Base-by-base conservation (phyloP, 768 basidiomycete genomes). In the Lyophyllum decastes region DNA sequence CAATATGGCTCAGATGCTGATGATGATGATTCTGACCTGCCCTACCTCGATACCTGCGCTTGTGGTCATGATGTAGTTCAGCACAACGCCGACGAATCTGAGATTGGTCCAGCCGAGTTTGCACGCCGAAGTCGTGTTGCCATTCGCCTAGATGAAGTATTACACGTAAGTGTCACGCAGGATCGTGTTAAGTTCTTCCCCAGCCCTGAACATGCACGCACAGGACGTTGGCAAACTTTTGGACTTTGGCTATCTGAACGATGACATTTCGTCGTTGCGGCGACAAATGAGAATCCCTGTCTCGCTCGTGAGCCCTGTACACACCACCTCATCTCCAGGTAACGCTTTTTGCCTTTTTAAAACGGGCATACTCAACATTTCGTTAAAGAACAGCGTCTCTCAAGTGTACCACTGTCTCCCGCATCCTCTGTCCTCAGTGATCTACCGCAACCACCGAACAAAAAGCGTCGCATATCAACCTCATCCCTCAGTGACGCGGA, bases 221-320 rank as follows among this genome's bases (percentile, higher is more conserved):
- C 67, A 96, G 92, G 91, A 92, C 69, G 81, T 79, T 30, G 86
- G 85, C 48, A 84, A 84, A 65, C 77, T 95, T 10, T 77, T 90
- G n/a, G 89, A 94, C 72, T 95, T 95, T 64, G 78, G 81, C 48
- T 92, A 92, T 69, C 75, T 75, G 12, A 87, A 94, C 70, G 84
- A 84, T 19, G 85, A 87, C 61, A 85, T 94, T 44, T 66, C 77
- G 25, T 87, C 88, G 17, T 69, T 92, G 55, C 83, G 88, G 58
- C 83, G 84, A 64, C 89, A 90, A 71, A 88, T 93, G 84, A 74
- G 72, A 53, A 69, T 82, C 34, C 79, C 82, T 0, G 76, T 78
- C 19, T 80, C 83, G 14, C 73, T 76, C 51, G 76, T 81, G 25
- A 82, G 82, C 52, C 80, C 83, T 26, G 75, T 76, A 30, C 75